Conservation (phyloP, 371 early-diverging fungal species). For the Haplosporangium sp. region DNA sequence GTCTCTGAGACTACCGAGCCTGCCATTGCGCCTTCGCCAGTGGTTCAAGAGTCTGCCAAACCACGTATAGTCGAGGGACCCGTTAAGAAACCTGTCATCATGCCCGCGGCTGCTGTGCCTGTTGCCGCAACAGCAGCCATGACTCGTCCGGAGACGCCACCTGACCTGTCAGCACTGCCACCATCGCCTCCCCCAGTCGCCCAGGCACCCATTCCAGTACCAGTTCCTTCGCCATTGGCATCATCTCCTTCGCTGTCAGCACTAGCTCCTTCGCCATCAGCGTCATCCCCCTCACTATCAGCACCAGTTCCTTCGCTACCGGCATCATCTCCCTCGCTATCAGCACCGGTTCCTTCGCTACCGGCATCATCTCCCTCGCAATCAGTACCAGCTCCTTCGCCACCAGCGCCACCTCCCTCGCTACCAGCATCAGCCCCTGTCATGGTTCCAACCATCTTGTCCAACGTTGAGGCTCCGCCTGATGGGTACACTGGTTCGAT, state of each 20-base stretch:
- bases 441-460: neutral
- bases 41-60: too few species aligned
- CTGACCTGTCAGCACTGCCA: neutral
- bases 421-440: constrained; percentile 4
- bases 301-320: neutral
- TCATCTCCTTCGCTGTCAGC: constrained; percentile 2
- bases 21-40: too few species aligned
- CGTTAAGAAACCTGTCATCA: neutral
- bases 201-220: neutral
- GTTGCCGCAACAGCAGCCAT: neutral
- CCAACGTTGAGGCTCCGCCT: constrained; percentile 7
- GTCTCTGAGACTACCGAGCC: too few species aligned
- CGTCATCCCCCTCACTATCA: constrained; percentile 1
- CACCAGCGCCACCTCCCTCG: too few species aligned
- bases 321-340: neutral
- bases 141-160: neutral
- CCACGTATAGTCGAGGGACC: neutral
- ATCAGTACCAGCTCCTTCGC: constrained; percentile 5
- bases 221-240: neutral
- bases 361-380: neutral
- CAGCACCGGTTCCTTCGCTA: constrained; percentile 1
- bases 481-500: constrained; percentile 20
- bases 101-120: neutral
- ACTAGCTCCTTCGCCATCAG: neutral
- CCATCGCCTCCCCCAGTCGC: neutral